Percentiles rank a stretch among this genome's conserved stretches.
These are phyloP conservation scores for Arachnopeziza araneosa DNA, from an alignment of 2,329 filamentous ascomycete species.

Conservation along the genomic window DNA sequence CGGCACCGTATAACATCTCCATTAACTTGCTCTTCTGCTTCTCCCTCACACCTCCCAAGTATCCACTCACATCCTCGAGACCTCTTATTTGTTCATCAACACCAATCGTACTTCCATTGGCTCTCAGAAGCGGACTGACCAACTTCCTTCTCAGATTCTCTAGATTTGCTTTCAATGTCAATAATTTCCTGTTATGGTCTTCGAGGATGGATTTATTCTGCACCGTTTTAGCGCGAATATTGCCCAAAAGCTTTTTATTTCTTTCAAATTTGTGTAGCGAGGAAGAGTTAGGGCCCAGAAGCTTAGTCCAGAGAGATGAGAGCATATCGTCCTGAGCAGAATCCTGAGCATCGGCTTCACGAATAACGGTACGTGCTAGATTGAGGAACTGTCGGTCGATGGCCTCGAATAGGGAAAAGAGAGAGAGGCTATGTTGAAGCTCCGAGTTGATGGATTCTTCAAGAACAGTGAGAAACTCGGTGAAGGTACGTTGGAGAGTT, in stretches of 20 bases:
- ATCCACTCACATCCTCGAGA: conserved; percentile 71
- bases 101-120: conserved; percentile 62
- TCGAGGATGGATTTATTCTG: conserved; percentile 82
- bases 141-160: conserved; percentile 80
- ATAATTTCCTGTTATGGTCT: conserved; percentile 77
- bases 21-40: conserved; percentile 78
- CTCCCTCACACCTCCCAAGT: conserved; percentile 69
- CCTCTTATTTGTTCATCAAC: conserved; percentile 84
- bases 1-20: conserved; percentile 64
- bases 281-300: conserved; percentile 70
- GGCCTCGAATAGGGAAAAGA: conserved; percentile 86
- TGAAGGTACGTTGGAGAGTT: conserved; percentile 80
- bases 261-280: conserved; percentile 86
- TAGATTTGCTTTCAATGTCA: conserved; percentile 79
- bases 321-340: conserved; percentile 76
- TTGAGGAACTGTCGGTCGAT: conserved; percentile 90
- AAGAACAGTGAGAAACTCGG: conserved; percentile 78
- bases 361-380: conserved; percentile 76
- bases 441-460: conserved; percentile 87
- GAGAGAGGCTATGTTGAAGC: conserved; percentile 69
- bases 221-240: conserved; percentile 76
- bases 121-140: conserved; percentile 74
- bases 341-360: conserved; percentile 77
- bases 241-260: conserved; percentile 73
- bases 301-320: conserved; percentile 76